These are phyloP conservation scores for Barnettozyma botsteinii DNA, from an alignment of 805 yeast genomes.

Conservation along the genomic window DNA sequence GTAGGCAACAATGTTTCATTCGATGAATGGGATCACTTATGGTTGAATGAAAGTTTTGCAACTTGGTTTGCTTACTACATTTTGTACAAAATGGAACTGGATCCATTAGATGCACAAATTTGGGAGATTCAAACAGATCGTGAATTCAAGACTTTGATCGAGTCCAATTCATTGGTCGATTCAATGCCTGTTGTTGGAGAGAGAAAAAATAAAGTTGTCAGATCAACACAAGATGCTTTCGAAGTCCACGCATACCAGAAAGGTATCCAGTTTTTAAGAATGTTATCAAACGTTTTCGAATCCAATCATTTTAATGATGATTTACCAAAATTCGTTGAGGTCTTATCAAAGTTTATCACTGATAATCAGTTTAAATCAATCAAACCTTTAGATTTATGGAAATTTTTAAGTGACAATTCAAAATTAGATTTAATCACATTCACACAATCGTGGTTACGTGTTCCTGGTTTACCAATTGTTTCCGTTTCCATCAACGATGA, in stretches of 20 bases:
- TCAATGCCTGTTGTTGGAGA: slow-evolving; percentile 1
- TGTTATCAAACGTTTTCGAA: slow-evolving; percentile 42
- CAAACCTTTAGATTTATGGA: slow-evolving; percentile 52
- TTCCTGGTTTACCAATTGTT: slow-evolving; percentile 55
- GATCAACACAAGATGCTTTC: slow-evolving; percentile 43
- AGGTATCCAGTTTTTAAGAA: slow-evolving; percentile 50
- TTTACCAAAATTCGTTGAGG: slow-evolving; percentile 28
- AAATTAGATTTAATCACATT: slow-evolving; percentile 44
- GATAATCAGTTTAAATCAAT: slow-evolving; percentile 33
- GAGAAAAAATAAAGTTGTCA: slow-evolving; percentile 27
- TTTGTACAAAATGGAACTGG: slow-evolving; percentile 28
- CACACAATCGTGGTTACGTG: slow-evolving; percentile 54
- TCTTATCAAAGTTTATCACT: slow-evolving; percentile 35
- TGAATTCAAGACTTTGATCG: slow-evolving; percentile 31
- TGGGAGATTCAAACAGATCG: slow-evolving; percentile 31
- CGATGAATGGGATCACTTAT: slow-evolving; percentile 60
- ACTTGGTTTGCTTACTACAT: slow-evolving; percentile 59
- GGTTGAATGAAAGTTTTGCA: slow-evolving; percentile 78
- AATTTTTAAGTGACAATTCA: slow-evolving; percentile 28
- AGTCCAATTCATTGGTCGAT: slow-evolving; percentile 29
- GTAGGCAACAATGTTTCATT: slow-evolving; percentile 64
- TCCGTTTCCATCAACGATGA: slow-evolving; percentile 28
- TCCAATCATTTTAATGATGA: slow-evolving; percentile 26
- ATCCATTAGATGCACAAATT: slow-evolving; percentile 21
- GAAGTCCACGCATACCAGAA: slow-evolving; percentile 48